These are phyloP conservation scores for Vigna hirtella DNA, from an alignment of 306 rosid genomes.

Conservation along the genomic window DNA sequence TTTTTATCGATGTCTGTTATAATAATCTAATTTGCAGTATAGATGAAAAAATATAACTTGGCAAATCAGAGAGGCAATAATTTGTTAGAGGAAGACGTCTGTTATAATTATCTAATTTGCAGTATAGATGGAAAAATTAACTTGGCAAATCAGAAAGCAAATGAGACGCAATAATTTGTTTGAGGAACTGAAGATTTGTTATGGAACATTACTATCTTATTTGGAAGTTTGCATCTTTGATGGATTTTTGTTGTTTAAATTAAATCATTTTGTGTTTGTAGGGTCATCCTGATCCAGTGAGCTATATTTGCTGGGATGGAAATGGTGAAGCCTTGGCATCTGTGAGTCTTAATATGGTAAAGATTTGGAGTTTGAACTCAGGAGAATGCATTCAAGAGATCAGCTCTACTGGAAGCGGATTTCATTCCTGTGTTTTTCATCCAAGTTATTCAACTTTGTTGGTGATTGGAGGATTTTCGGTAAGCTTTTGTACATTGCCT, in stretches of 20 bases:
- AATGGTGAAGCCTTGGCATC: constrained; percentile 58
- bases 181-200: constrained; percentile 24
- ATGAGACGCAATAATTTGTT: no score
- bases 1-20: background rate
- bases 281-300: constrained; percentile 63
- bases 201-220: background rate
- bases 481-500: constrained; percentile 43
- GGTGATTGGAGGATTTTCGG: constrained; percentile 57
- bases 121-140: background rate
- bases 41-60: background rate
- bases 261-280: constrained; percentile 32
- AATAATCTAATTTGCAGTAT: background rate
- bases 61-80: constrained; percentile 1
- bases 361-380: constrained; percentile 54
- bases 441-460: constrained; percentile 59
- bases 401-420: constrained; percentile 46
- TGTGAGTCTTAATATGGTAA: constrained; percentile 57
- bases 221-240: constrained; percentile 13
- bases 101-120: background rate
- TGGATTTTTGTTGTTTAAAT: constrained; percentile 23
- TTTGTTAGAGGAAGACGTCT: background rate
- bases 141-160: no score
- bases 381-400: constrained; percentile 64
- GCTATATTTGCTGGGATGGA: constrained; percentile 59
- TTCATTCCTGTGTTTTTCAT: constrained; percentile 60